Percentiles rank a stretch among this genome's conserved stretches.
phyloP scores from a whole-genome alignment of 257 asterid species.

The Nicotiana benthamiana region DNA sequence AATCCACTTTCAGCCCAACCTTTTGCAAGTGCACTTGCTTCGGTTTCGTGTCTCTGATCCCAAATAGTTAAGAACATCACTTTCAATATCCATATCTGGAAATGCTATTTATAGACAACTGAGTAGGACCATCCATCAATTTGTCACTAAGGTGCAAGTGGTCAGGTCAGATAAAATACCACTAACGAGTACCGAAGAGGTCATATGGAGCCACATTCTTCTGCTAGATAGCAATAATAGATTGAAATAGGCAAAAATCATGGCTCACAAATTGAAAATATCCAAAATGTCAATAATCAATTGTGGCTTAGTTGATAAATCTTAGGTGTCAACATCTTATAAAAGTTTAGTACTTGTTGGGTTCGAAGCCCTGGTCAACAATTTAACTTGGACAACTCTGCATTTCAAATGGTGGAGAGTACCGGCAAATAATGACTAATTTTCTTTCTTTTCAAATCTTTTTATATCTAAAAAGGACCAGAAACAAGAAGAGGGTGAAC shows the following conservation, averaged over 20 bases:
- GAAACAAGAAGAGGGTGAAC: neutral
- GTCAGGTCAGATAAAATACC: neutral
- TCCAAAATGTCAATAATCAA: neutral
- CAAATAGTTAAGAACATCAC: slow-evolving; percentile 9
- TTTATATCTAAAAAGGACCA: neutral
- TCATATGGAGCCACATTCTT: neutral
- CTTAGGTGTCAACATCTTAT: neutral
- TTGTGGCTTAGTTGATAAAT: neutral
- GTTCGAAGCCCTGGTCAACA: too few species aligned
- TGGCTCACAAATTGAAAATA: neutral
- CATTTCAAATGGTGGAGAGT: neutral
- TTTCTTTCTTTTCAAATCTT: neutral
- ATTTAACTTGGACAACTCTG: too few species aligned
- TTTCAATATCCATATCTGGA: neutral
- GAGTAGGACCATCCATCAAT: neutral
- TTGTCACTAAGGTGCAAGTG: neutral
- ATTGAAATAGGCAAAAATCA: neutral
- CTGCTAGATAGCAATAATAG: neutral
- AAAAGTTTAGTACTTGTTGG: too few species aligned
- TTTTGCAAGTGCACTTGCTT: slow-evolving; percentile 6
- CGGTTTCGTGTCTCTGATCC: slow-evolving; percentile 32
- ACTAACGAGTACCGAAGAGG: neutral
- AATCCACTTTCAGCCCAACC: slow-evolving; percentile 14
- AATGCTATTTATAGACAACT: slow-evolving; percentile 1
- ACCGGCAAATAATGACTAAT: neutral